Evolutionary conservation across 2,329 filamentous ascomycete genomes (phyloP).

Genomic region (Diaporthe sp.): DNA sequence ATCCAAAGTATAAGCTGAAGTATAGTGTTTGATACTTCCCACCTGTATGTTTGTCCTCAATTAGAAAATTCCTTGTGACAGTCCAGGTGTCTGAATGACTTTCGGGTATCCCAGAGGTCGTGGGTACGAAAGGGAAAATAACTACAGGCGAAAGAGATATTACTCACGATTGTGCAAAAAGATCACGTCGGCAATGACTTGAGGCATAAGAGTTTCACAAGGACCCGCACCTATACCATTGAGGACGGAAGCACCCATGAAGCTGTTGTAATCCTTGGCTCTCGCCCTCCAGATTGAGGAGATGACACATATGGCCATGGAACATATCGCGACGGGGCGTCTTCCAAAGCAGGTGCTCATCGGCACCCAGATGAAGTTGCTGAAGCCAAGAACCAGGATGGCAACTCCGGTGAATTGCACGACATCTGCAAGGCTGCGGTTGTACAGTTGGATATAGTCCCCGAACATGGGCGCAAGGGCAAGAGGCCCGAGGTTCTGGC

Average conservation of each 20-base stretch:
- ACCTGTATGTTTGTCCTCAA: background rate
- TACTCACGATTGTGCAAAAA: slow-evolving; percentile 68
- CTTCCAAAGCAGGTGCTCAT: slow-evolving; percentile 58
- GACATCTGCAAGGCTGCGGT: slow-evolving; percentile 62
- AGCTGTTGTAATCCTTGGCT: slow-evolving; percentile 67
- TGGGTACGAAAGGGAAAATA: background rate
- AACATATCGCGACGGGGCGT: slow-evolving; percentile 57
- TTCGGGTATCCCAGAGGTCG: no score
- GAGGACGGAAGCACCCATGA: slow-evolving; percentile 72
- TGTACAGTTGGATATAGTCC: slow-evolving; percentile 64
- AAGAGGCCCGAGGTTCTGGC: slow-evolving; percentile 53
- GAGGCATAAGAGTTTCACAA: slow-evolving; percentile 70
- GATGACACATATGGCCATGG: slow-evolving; percentile 53
- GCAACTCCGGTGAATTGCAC: slow-evolving; percentile 59
- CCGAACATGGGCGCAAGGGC: slow-evolving; percentile 66
- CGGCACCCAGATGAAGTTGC: slow-evolving; percentile 65
- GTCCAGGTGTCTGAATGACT: no score
- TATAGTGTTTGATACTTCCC: slow-evolving; percentile 65
- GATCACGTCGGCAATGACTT: slow-evolving; percentile 72
- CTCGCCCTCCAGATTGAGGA: slow-evolving; percentile 63
- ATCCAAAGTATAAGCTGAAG: slow-evolving; percentile 71
- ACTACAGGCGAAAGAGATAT: background rate
- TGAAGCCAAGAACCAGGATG: slow-evolving; percentile 59
- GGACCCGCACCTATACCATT: slow-evolving; percentile 73
- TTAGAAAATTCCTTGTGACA: background rate